phyloP scores from a whole-genome alignment of 2,329 filamentous ascomycete species.

The Colletotrichum magnum region DNA sequence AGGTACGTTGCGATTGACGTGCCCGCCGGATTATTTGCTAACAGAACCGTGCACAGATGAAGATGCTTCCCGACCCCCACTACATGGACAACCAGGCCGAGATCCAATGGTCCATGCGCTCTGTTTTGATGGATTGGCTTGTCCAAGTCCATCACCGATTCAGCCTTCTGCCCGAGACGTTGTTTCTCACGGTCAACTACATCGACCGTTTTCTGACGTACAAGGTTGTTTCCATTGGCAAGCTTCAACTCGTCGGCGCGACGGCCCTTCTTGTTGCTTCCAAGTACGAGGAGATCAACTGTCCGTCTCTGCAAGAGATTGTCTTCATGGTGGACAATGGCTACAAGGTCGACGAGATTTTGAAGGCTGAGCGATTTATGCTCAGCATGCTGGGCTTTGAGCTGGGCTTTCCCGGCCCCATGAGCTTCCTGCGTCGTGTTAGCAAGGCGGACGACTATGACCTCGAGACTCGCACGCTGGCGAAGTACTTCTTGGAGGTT shows the following conservation, averaged over 20 bases:
- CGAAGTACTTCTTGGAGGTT: conserved; percentile 98
- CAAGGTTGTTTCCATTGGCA: conserved; percentile 95
- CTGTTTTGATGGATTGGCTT: conserved; percentile 97
- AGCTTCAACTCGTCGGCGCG: conserved; percentile 95
- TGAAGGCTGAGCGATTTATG: conserved; percentile 99
- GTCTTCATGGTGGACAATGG: conserved; percentile 98
- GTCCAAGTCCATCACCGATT: conserved; percentile 97
- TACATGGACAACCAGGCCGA: conserved; percentile 99
- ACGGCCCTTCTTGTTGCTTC: conserved; percentile 96
- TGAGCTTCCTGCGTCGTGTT: conserved; percentile 97
- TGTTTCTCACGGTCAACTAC: conserved; percentile 96
- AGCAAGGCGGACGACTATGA: conserved; percentile 99
- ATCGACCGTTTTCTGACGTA: conserved; percentile 95
- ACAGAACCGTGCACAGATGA: conserved; percentile 65
- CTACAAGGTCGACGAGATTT: conserved; percentile 90
- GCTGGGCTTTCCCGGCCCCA: conserved; percentile 97
- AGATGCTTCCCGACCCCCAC: conserved; percentile 87
- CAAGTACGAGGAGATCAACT: conserved; percentile 99
- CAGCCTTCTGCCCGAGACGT: conserved; percentile 89
- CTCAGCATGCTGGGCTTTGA: conserved; percentile 96
- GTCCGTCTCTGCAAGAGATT: conserved; percentile 93
- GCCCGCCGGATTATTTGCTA: conserved; percentile 32
- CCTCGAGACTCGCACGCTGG: conserved; percentile 91
- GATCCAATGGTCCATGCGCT: conserved; percentile 99
- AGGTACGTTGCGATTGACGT: conserved; percentile 69